Evolutionary conservation across 2,329 filamentous ascomycete genomes (phyloP).

Genomic region (Chrysosporium queenslandicum): DNA sequence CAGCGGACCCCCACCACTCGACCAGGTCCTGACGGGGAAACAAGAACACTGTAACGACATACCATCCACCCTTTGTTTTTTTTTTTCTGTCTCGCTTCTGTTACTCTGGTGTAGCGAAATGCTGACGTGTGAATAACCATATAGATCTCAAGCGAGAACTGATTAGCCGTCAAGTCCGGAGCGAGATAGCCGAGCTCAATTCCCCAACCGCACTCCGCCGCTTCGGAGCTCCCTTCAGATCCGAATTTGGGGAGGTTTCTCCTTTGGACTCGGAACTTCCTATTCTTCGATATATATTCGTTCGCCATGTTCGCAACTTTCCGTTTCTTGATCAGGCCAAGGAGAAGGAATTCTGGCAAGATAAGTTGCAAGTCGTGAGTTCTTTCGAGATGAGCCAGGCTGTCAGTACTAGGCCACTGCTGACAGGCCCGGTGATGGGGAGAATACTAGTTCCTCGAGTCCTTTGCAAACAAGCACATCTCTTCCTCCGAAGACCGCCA

Average conservation of each 20-base stretch:
- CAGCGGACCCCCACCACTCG: neutral
- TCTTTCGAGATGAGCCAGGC: neutral
- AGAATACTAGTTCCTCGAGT: conserved; percentile 69
- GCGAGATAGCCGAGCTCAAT: conserved; percentile 85
- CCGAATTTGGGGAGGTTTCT: conserved; percentile 81
- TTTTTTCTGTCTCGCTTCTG: too few species aligned
- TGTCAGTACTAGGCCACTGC: neutral
- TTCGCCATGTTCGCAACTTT: conserved; percentile 95
- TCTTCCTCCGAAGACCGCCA: conserved; percentile 92
- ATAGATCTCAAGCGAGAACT: conserved; percentile 92
- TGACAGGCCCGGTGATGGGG: neutral
- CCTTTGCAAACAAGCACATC: conserved; percentile 93
- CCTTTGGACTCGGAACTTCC: conserved; percentile 90
- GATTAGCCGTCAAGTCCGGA: conserved; percentile 76
- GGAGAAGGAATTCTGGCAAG: conserved; percentile 99
- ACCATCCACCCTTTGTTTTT: neutral
- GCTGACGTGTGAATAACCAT: neutral
- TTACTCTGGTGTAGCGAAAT: neutral
- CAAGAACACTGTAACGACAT: conserved; percentile 79
- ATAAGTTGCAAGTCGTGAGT: conserved; percentile 86
- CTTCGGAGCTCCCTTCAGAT: conserved; percentile 91
- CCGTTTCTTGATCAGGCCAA: conserved; percentile 92
- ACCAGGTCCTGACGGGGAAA: conserved; percentile 62
- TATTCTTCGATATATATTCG: conserved; percentile 91
- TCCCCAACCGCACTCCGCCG: conserved; percentile 88